These are phyloP conservation scores for Oropetium thomaeum DNA, from an alignment of 176 grass and related monocot genomes.

Conservation along the genomic window DNA sequence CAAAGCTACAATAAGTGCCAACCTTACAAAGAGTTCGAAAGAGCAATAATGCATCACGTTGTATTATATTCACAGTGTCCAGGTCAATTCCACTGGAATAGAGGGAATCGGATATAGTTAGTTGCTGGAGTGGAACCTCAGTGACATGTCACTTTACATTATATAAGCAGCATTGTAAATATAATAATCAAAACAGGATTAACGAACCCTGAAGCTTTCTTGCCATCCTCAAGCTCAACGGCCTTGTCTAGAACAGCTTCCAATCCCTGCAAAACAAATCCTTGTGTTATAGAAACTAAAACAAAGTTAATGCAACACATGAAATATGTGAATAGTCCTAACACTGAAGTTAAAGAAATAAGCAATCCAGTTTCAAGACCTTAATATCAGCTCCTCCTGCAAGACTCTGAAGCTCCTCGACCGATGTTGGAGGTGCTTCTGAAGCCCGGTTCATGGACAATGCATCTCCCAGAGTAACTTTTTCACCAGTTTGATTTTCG, in stretches of 20 bases:
- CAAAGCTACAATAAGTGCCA: slow-evolving; percentile 29
- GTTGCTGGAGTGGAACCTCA: slow-evolving; percentile 1
- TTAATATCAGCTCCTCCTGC: slow-evolving; percentile 98
- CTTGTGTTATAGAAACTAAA: slow-evolving; percentile 25
- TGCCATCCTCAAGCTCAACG: slow-evolving; percentile 94
- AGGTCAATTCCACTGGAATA: slow-evolving; percentile 81
- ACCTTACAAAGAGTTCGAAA: slow-evolving; percentile 99
- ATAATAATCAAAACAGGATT: slow-evolving; percentile 26
- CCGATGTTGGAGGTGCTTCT: slow-evolving; percentile 66
- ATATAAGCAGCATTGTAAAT: slow-evolving; percentile 11
- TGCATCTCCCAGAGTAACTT: slow-evolving; percentile 71
- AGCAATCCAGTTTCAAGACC: slow-evolving; percentile 40
- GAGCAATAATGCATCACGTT: slow-evolving; percentile 86
- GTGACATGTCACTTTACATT: slow-evolving; percentile 9
- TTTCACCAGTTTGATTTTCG: slow-evolving; percentile 64
- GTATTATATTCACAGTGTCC: slow-evolving; percentile 82
- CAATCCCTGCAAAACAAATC: slow-evolving; percentile 65
- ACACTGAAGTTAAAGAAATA: slow-evolving; percentile 31
- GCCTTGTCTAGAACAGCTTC: slow-evolving; percentile 99
- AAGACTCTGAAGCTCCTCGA: slow-evolving; percentile 97
- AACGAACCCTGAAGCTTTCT: slow-evolving; percentile 84
- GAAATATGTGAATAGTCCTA: not conserved
- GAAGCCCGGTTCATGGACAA: slow-evolving; percentile 56
- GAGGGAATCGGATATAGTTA: slow-evolving; percentile 1
- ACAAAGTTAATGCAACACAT: slow-evolving; percentile 17